Base-by-base conservation (phyloP, 2,329 filamentous ascomycete species). In the Trichoderma simmonsii region DNA sequence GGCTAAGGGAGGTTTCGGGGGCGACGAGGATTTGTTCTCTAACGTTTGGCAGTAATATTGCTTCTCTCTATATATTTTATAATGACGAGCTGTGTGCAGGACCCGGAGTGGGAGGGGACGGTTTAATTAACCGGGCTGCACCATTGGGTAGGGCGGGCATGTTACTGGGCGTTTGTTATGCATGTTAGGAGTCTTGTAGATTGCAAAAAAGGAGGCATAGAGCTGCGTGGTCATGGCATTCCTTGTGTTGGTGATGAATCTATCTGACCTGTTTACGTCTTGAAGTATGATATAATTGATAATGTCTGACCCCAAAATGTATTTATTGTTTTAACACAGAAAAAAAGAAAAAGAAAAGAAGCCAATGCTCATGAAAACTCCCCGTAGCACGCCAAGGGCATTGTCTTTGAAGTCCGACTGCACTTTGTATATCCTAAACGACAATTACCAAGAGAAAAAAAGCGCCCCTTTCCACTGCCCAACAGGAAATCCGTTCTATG, bases 1-100 rank as follows among this genome's bases (percentile, higher is more conserved):
- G 82, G 84, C 90, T 39, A 83, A 87, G 30, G 83, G 86, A 26
- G 88, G 88, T 15, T 89, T 91, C 75, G 90, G 88, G 48, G 89
- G 86, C 68, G 90, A 89, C 70, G 95, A 98, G 75, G 95, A 98
- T 83, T 81, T 98, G 77, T 98, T 98, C 82, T 94, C 92, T 36
- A 98, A 98, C 81, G 95, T 98, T 64, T 98, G 95, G 95, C 89
- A 94, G 83, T 98, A 82, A 72, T 51, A 15, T 21, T 57, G 70
- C 59, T 72, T 73, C 70, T 51, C 48, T 65, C 18, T 30, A 28
- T 54, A 60, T 60, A 32, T 60, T 34, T 30, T 62, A 62, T 39
- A 62, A 70, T 70, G 56, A 70, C 12, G 43, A 62, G 57, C n/a
- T 62, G 57, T 34, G 21, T 32, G 57, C 21, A 62, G 21, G 62